These are phyloP conservation scores for Russula earlei DNA, from an alignment of 768 basidiomycete genomes.

Conservation along the genomic window DNA sequence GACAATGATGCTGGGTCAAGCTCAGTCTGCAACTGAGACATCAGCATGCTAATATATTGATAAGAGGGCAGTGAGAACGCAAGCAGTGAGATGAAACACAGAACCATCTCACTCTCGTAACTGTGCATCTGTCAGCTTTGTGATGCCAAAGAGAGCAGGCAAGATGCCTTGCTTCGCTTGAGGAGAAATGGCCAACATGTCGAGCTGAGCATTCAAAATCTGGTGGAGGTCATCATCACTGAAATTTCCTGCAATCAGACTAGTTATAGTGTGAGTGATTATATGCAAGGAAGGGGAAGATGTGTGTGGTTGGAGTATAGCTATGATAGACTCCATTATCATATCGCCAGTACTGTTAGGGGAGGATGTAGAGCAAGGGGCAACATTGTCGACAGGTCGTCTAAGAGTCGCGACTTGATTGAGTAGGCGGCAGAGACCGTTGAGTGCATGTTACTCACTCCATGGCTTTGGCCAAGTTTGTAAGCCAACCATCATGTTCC, in stretches of 20 bases:
- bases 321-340: too few species aligned
- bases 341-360: background rate
- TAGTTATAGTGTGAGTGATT: too few species aligned
- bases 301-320: too few species aligned
- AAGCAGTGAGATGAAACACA: background rate
- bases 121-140: too few species aligned
- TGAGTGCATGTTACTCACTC: background rate
- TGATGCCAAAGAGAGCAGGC: too few species aligned
- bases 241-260: background rate
- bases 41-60: background rate
- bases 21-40: too few species aligned
- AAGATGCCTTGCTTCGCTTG: too few species aligned
- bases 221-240: background rate
- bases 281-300: too few species aligned
- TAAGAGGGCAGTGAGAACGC: background rate
- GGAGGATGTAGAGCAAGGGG: background rate
- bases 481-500: background rate
- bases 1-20: background rate
- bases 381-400: background rate
- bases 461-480: too few species aligned
- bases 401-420: background rate
- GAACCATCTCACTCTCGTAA: too few species aligned
- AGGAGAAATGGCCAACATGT: conserved; percentile 1
- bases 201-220: background rate
- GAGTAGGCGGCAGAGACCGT: background rate